Percentiles rank a stretch among this genome's conserved stretches.
Evolutionary conservation across 2,329 filamentous ascomycete genomes (phyloP).

Genomic region (Ceratocystis cacaofunesta): DNA sequence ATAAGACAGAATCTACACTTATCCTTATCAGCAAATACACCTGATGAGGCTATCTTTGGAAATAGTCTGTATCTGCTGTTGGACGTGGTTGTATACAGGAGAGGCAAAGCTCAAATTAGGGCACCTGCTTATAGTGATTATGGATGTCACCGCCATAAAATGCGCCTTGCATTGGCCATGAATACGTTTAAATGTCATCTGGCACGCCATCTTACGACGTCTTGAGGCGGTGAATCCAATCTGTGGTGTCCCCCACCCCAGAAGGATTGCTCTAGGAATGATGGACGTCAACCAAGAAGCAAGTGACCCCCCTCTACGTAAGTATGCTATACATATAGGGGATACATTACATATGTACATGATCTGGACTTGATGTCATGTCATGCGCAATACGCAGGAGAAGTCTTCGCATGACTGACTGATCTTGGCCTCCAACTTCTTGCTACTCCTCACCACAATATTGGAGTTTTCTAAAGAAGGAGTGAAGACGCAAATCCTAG

Average conservation of each 20-base stretch:
- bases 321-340: neutral
- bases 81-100: too few species aligned
- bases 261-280: conserved; percentile 2
- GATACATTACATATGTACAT: neutral
- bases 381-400: neutral
- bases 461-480: neutral
- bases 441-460: neutral
- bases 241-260: neutral
- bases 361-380: neutral
- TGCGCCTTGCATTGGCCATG: neutral
- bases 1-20: too few species aligned
- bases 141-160: too few species aligned
- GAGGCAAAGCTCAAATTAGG: too few species aligned
- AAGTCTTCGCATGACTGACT: neutral
- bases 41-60: too few species aligned
- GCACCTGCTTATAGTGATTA: too few species aligned
- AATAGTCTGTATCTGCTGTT: too few species aligned
- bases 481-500: neutral
- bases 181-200: neutral
- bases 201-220: neutral
- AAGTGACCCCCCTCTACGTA: neutral
- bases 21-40: too few species aligned
- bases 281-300: neutral
- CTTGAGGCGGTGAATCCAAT: neutral
- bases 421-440: neutral